Evolutionary conservation across 1,284 basidiomycete species (phyloP).

Genomic region (Ceraceosorus guamensis): DNA sequence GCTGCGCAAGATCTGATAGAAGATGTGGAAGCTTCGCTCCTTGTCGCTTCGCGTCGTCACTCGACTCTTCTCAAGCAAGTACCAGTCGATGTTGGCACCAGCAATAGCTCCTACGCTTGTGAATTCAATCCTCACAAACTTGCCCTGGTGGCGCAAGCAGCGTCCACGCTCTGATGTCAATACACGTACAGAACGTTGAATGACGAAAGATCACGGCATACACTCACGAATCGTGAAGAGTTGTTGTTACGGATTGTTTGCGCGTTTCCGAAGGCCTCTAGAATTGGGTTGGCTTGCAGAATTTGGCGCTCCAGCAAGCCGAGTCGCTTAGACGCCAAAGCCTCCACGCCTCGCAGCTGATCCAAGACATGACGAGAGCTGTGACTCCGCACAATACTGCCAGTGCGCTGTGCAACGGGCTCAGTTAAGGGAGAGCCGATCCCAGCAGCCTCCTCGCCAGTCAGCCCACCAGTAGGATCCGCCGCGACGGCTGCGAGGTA

Average conservation of each 20-base stretch:
- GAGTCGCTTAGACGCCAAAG: constrained; percentile 50
- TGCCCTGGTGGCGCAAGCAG: constrained; percentile 51
- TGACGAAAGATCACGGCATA: too few relatives aligned
- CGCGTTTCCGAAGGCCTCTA: constrained; percentile 97
- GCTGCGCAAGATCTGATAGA: constrained; percentile 67
- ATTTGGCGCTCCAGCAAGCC: constrained; percentile 94
- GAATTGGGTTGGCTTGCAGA: constrained; percentile 91
- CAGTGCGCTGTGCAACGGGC: neutral
- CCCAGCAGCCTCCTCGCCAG: neutral
- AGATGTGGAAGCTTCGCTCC: constrained; percentile 92
- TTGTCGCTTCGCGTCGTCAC: constrained; percentile 54
- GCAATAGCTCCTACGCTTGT: constrained; percentile 88
- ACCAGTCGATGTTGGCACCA: constrained; percentile 98
- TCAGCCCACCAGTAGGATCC: constrained; percentile 15
- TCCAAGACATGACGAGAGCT: constrained; percentile 37
- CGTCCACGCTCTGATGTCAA: too few relatives aligned
- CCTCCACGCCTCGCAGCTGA: constrained; percentile 30
- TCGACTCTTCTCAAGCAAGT: constrained; percentile 92
- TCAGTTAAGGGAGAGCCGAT: constrained; percentile 16
- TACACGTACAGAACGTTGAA: too few relatives aligned
- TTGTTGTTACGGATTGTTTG: constrained; percentile 99
- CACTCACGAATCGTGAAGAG: constrained; percentile 72
- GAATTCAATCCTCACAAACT: constrained; percentile 95
- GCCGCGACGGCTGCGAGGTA: constrained; percentile 96
- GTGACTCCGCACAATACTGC: constrained; percentile 20